A percentile compares a stretch with the other conserved stretches of the same genome.
Evolutionary conservation across 176 grass and related monocot species (phyloP).

Genomic region (Oryza officinalis): DNA sequence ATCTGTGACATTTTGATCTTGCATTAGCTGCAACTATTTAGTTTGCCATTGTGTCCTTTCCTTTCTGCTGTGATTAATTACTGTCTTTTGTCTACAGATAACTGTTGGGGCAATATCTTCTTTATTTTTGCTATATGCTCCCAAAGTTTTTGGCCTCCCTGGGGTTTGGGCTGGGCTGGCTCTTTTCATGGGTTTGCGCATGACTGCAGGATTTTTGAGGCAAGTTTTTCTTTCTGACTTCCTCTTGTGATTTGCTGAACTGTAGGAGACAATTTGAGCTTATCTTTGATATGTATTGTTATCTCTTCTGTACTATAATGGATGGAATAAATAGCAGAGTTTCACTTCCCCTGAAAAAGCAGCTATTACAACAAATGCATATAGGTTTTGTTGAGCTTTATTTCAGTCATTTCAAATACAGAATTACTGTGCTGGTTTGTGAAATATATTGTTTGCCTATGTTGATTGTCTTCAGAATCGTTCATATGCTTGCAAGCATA

Average conservation of each 20-base stretch:
- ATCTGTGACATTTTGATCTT: constrained; percentile 18
- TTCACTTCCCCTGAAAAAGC: background rate
- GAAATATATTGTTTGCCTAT: background rate
- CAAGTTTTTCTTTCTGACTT: constrained; percentile 29
- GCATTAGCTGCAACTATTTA: background rate
- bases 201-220: constrained; percentile 68
- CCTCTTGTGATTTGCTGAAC: background rate
- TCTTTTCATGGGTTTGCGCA: constrained; percentile 75
- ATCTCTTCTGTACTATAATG: background rate
- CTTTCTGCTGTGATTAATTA: constrained; percentile 29
- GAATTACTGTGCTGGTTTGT: background rate
- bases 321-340: background rate
- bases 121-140: constrained; percentile 62
- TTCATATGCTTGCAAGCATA: background rate
- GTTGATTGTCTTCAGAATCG: background rate
- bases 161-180: constrained; percentile 73
- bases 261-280: background rate
- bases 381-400: background rate
- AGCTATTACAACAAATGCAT: background rate
- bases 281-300: constrained; percentile 22
- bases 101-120: constrained; percentile 63
- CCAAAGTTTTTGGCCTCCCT: constrained; percentile 57
- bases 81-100: constrained; percentile 52
- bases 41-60: constrained; percentile 13
- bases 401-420: background rate